Evolutionary conservation across 257 asterid species (phyloP), one percentile per base, ranked within the genome.

Genomic region (Forsythia suspensa): DNA sequence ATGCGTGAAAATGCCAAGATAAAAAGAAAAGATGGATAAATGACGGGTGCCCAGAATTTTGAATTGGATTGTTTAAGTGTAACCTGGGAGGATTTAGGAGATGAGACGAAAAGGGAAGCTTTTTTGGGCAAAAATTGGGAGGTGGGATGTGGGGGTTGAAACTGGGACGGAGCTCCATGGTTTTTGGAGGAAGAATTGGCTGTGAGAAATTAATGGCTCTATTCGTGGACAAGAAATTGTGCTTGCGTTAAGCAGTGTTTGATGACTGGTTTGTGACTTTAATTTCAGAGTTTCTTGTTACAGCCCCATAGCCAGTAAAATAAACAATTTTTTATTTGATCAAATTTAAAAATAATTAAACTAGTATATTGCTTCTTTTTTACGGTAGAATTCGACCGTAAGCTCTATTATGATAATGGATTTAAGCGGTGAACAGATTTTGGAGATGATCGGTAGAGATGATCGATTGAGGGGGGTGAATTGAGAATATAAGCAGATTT

Each of bases 151-250:
- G 88, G 73, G 90, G 73, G 85, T 71, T 74, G 80, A 80, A 75
- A 80, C 46, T 68, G 75, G 82, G 84, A 77, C 81, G 87, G 88
- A 84, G 80, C 79, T 79, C 88, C 91, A 85, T 83, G 75, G 87
- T 83, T 90, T 79, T 84, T 84, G 92, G 91, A 87, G 77, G 83
- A 87, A 89, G 94, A 89, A 84, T 86, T 88, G 99, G 96, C 84
- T 83, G 88, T 87, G 98, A 94, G 97, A 90, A 89, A 94, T 88
- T 82, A 75, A 84, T 81, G 94, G 87, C 92, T 85, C 75, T 41
- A 77, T 85, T 81, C 70, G 80, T 80, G 90, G 90, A 81, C 73
- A 69, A 57, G 70, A 51, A 73, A 13, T 59, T 40, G 37, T 18
- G 41, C 40, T 10, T 68, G 6, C 68, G n/a, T 79, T 0, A 29